Evolutionary conservation across 2,329 filamentous ascomycete genomes (phyloP).

Genomic region (Trematosphaeria pertusa): DNA sequence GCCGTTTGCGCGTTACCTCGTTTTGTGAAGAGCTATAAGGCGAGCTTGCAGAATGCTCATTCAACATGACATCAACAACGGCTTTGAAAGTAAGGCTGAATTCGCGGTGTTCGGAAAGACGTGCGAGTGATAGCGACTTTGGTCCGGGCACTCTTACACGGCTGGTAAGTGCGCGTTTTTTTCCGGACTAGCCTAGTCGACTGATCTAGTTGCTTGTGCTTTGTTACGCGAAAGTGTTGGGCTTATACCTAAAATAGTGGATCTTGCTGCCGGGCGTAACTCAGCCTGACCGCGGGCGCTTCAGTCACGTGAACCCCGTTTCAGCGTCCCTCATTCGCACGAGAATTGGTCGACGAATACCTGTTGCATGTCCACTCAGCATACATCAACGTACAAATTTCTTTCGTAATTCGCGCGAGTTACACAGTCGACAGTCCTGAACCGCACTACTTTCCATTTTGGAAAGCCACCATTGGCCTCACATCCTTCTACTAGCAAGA

Average conservation of each 20-base stretch:
- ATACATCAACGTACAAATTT: conserved; percentile 14
- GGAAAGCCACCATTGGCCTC: neutral
- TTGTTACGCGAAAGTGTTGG: conserved; percentile 6
- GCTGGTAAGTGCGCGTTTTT: conserved; percentile 12
- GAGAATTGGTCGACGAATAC: conserved; percentile 6
- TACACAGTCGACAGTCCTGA: conserved; percentile 3
- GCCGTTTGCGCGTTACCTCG: neutral
- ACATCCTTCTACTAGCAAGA: neutral
- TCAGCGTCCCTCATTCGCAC: conserved; percentile 10
- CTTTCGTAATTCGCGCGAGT: conserved; percentile 11
- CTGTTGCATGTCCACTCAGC: conserved; percentile 6
- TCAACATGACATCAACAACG: neutral
- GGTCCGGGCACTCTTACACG: conserved; percentile 11
- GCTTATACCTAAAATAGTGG: conserved; percentile 12
- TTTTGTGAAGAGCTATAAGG: neutral
- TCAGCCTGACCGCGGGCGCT: conserved; percentile 14
- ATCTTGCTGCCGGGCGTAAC: conserved; percentile 17
- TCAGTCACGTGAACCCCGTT: conserved; percentile 12
- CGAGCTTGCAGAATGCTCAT: neutral
- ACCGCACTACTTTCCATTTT: conserved; percentile 5
- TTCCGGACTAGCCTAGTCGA: conserved; percentile 1
- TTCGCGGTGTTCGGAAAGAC: neutral
- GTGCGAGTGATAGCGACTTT: neutral
- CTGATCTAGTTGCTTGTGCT: conserved; percentile 8
- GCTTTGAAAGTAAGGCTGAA: conserved; percentile 1